Percentiles rank a stretch among this genome's conserved stretches.
These are phyloP conservation scores for Hymenoscyphus albidus DNA, from an alignment of 2,329 filamentous ascomycete species.

Conservation along the genomic window DNA sequence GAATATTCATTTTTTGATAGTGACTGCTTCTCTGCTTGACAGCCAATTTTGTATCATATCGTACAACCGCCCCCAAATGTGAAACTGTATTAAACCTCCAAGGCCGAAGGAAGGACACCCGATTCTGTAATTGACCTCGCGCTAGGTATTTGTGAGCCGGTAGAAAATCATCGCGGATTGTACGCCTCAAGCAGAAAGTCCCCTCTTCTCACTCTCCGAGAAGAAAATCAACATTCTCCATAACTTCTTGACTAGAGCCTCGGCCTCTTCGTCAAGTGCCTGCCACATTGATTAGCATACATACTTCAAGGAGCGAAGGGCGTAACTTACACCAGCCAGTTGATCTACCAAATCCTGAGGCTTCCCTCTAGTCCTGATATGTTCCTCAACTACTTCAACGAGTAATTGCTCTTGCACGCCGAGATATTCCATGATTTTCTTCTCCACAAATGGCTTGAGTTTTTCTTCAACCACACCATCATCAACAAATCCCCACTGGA, in stretches of 20 bases:
- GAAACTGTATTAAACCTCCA: not conserved
- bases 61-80: not conserved
- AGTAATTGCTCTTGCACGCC: constrained; percentile 95
- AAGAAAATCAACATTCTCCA: constrained; percentile 99
- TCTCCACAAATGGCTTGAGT: constrained; percentile 90
- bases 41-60: not conserved
- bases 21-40: not conserved
- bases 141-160: not conserved
- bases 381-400: constrained; percentile 87
- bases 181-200: constrained; percentile 60
- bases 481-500: constrained; percentile 90
- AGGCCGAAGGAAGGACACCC: constrained; percentile 1
- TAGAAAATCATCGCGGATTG: not conserved
- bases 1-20: constrained; percentile 1
- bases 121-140: not conserved
- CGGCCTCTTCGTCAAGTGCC: constrained; percentile 91
- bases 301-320: constrained; percentile 7
- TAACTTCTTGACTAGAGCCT: constrained; percentile 90
- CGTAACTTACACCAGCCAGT: constrained; percentile 68
- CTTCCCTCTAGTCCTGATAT: constrained; percentile 69
- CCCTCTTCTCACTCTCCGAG: constrained; percentile 88
- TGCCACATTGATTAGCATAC: constrained; percentile 42
- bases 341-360: constrained; percentile 82
- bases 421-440: constrained; percentile 95
- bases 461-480: constrained; percentile 72